phyloP scores from a whole-genome alignment of 2,329 filamentous ascomycete genomes.

The Cephalotrichum gorgonifer region DNA sequence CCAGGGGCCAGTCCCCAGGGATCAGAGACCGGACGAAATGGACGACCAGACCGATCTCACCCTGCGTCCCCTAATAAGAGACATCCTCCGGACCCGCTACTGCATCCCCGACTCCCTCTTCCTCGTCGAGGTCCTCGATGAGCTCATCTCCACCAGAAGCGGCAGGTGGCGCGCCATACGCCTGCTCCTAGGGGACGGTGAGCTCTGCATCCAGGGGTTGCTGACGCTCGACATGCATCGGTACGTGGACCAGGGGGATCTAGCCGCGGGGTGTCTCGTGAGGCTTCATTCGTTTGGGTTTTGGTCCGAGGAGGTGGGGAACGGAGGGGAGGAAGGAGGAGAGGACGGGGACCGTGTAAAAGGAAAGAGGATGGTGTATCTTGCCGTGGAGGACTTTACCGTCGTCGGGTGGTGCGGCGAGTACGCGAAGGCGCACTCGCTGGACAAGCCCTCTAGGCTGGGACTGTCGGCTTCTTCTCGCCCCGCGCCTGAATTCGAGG shows the following conservation, averaged over 20 bases:
- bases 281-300: conserved; percentile 24
- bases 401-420: conserved; percentile 37
- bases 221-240: conserved; percentile 33
- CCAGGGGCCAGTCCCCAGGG: too few relatives aligned
- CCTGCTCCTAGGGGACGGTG: conserved; percentile 40
- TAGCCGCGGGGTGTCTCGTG: conserved; percentile 38
- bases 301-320: conserved; percentile 13
- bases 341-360: conserved; percentile 1
- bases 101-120: conserved; percentile 38
- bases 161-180: conserved; percentile 32
- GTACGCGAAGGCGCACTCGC: conserved; percentile 12
- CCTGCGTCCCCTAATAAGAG: conserved; percentile 29
- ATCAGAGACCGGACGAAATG: too few relatives aligned
- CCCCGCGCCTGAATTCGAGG: not conserved
- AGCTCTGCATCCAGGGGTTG: conserved; percentile 43
- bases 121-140: conserved; percentile 35
- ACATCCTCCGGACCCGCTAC: conserved; percentile 36
- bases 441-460: not conserved
- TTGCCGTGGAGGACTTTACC: conserved; percentile 33
- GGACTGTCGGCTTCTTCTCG: not conserved
- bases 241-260: conserved; percentile 32
- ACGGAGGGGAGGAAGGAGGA: not conserved
- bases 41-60: not conserved
- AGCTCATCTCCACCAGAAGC: conserved; percentile 20
- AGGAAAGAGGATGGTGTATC: conserved; percentile 26